Evolutionary conservation across 495 filamentous ascomycete genomes (phyloP), one percentile per base, ranked within the genome.

Genomic region (Tuber calosporum): DNA sequence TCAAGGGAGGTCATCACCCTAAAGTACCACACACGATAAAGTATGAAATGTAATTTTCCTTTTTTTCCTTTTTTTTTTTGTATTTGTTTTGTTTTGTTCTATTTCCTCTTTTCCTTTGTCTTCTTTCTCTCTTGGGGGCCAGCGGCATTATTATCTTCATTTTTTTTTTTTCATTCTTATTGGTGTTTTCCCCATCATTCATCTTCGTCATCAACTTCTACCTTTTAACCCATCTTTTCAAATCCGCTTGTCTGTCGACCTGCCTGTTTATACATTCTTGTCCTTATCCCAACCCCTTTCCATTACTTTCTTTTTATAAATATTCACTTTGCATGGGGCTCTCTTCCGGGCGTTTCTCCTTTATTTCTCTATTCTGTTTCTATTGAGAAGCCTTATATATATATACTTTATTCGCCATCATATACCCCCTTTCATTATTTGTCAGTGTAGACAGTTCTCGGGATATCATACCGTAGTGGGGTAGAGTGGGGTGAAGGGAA

Each of bases 101-200:
- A 7, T 70, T 69, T 75, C 45, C 40, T 67, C n/a, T 66, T 67
- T 62, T 37, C 17, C 67, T 58, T 9, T 74, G 15, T 62, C 34
- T 34, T 74, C 22, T 66, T 66, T 40, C 22, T 66, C 42, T 40
- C 26, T 30, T 30, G n/a, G 53, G 48, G 48, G n/a, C 53, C 2
- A 11, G 53, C n/a, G n/a, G 53, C 53, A 62, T 62, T 8, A 30
- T 39, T 72, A 43, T 45, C 20, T 67, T 72, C 62, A 37, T 30
- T 75, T 77, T 41, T 26, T 38, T 30, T 75, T 77, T 41, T 26
- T 38, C 70, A 72, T 77, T 68, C 67, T 76, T 67, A 53, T 48
- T 48, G 40, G 67, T 68, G 68, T 42, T 77, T 48, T 71, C 62
- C 22, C 8, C 69, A 67, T 45, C 36, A 75, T 42, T 37, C 39